A percentile compares a stretch with the other conserved stretches of the same genome.
These are phyloP conservation scores for Sporisorium iseilematis-ciliati DNA, from an alignment of 1,284 basidiomycete genomes.

Conservation along the genomic window DNA sequence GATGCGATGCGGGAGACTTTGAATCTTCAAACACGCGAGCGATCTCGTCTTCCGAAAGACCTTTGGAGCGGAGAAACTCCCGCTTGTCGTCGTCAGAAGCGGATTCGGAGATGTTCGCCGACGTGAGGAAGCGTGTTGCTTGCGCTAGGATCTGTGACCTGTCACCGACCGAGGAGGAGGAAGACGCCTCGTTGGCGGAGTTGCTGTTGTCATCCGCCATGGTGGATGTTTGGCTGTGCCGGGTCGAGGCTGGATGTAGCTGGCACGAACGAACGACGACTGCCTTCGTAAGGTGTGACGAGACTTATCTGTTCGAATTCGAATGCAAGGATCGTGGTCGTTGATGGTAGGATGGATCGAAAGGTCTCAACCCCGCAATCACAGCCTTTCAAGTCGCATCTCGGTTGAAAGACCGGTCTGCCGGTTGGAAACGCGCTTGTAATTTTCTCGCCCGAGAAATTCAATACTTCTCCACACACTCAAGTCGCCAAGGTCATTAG, in stretches of 20 bases:
- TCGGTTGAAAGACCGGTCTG: slow-evolving; percentile 39
- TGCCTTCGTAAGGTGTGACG: neutral
- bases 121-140: slow-evolving; percentile 66
- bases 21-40: slow-evolving; percentile 55
- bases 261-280: too few species aligned
- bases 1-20: slow-evolving; percentile 45
- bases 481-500: too few species aligned
- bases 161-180: slow-evolving; percentile 11
- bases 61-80: slow-evolving; percentile 61
- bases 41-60: slow-evolving; percentile 61
- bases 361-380: slow-evolving; percentile 16
- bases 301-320: neutral
- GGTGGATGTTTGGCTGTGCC: neutral
- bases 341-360: neutral
- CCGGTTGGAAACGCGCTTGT: slow-evolving; percentile 8
- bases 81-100: slow-evolving; percentile 48
- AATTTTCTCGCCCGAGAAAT: slow-evolving; percentile 29
- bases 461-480: slow-evolving; percentile 1
- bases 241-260: neutral
- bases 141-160: slow-evolving; percentile 56
- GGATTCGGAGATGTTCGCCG: slow-evolving; percentile 41
- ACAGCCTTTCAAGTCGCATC: slow-evolving; percentile 3
- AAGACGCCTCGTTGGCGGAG: slow-evolving; percentile 8
- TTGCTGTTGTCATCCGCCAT: slow-evolving; percentile 36
- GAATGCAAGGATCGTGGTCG: neutral